Percentiles rank a stretch among this genome's conserved stretches.
Conservation (phyloP, 2,329 filamentous ascomycete genomes). For the Xylariales sp. region DNA sequence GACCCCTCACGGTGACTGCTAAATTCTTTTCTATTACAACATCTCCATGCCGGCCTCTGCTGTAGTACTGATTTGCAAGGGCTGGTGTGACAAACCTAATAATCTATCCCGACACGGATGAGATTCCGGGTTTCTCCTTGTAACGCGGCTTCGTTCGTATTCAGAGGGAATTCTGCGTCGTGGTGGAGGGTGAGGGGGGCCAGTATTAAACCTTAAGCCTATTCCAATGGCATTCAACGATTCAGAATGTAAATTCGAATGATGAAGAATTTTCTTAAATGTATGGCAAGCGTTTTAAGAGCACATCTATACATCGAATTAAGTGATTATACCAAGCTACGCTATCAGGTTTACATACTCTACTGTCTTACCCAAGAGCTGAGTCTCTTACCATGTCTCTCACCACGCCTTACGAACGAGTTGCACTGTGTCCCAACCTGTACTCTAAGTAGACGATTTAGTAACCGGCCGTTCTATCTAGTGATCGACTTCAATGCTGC, state of each 20-base stretch:
- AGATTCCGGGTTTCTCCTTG: background rate
- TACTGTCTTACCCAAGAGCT: background rate
- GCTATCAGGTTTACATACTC: background rate
- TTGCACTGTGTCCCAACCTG: background rate
- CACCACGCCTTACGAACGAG: background rate
- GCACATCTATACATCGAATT: background rate
- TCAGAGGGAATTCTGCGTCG: background rate
- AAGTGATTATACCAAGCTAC: background rate
- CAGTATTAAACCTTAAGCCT: background rate
- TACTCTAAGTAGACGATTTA: background rate
- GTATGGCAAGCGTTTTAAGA: too few species aligned
- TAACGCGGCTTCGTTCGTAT: background rate
- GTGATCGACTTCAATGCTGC: background rate
- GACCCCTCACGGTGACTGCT: background rate
- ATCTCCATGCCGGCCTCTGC: background rate
- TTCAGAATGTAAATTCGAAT: background rate
- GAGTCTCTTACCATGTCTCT: background rate
- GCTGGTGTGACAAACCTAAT: background rate
- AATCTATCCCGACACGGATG: background rate
- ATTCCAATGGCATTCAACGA: background rate
- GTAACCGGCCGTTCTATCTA: background rate
- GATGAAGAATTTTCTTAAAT: background rate
- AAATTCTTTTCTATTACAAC: background rate
- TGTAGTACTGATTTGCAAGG: background rate
- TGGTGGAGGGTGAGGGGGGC: slow-evolving; percentile 1